Evolutionary conservation across 352 stramenopile genomes (phyloP), one percentile per base, ranked within the genome.

Genomic region (Globisporangium cederbergense): DNA sequence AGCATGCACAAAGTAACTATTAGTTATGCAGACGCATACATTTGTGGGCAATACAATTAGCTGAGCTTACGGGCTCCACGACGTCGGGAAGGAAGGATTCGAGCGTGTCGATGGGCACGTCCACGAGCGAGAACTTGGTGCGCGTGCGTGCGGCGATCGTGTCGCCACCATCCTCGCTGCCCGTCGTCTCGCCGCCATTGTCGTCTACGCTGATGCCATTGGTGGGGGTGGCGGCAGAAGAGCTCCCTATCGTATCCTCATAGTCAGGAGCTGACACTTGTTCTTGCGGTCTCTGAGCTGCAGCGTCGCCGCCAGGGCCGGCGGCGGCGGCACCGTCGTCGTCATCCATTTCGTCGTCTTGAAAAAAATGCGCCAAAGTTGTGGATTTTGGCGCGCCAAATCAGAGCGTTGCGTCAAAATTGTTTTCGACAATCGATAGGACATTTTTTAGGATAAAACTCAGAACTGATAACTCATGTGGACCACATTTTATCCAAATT

Each of bases 111-210:
- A 93, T 86, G 16, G 77, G 72, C 9, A 93, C 85, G 60, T 91
- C 74, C 56, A 89, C 81, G 38, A 93, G 79, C 57, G 85, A 93
- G 18, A 90, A 66, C 50, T 91, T 83, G 25, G 85, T 93, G 65
- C 85, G 82, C 36, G 85, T 93, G 57, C 85, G 81, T 18, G 65
- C 57, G 11, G 85, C 82, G 65, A 93, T 93, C 20, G 77, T 90
- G 65, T 87, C 77, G 14, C 14, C 46, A 2, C 59, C 56, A 8
- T 8, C 62, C 25, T 28, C 25, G 25, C 25, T 28, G 45, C 45
- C 28, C 7, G 18, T 8, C 5, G 45, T 25, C 18, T n/a, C n/a
- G 46, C 30, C n/a, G 6, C 16, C 43, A 49, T 20, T 20, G 18
- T 49, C 18, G 5, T 22, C 40, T 7, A 18, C n/a, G 6, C 4